Evolutionary conservation across 140 eudicot genomes (phyloP), one percentile per base, ranked within the genome.

Genomic region (Stevia rebaudiana): DNA sequence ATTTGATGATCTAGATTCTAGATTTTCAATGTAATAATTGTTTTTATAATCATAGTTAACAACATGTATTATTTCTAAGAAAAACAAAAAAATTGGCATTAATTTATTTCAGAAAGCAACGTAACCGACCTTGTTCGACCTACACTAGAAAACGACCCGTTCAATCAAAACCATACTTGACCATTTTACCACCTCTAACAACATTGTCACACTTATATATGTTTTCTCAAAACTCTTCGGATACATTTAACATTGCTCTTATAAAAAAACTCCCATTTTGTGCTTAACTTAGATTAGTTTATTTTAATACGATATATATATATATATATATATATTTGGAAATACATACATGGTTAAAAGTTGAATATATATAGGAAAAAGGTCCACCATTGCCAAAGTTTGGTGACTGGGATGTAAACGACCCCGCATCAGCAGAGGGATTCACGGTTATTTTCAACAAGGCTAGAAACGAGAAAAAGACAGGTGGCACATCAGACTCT

Each of bases 331-430:
- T 31, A 57, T 28, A 33, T 57, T 31, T 57, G 63, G 63, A 57
- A 55, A 33, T 57, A 17, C 44, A 16, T 30, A 11, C 7, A 44
- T 40, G 1, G 6, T 7, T 35, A 17, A 58, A 35, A 47, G 18
- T 35, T 19, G 16, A 30, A 54, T 8, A 0, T 33, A 13, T 65
- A 42, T 74, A 83, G 85, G 88, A 83, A 69, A 83, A 83, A 47
- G 88, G 88, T 49, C 80, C 71, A 31, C 88, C 88, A 33, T 72
- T 83, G 78, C 85, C 85, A 9, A 80, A 83, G 83, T 83, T 83
- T 67, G 89, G 89, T 79, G 85, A 79, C 50, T 83, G 89, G 89
- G 89, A 83, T 70, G 89, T 83, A 17, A 83, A 83, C 31, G 89
- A 83, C 67, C 82, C 82, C 40, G 82, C 82, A 22, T 77, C 82